These are phyloP conservation scores for Aspergillus thermomutatus DNA, from an alignment of 2,329 filamentous ascomycete genomes.

Conservation along the genomic window DNA sequence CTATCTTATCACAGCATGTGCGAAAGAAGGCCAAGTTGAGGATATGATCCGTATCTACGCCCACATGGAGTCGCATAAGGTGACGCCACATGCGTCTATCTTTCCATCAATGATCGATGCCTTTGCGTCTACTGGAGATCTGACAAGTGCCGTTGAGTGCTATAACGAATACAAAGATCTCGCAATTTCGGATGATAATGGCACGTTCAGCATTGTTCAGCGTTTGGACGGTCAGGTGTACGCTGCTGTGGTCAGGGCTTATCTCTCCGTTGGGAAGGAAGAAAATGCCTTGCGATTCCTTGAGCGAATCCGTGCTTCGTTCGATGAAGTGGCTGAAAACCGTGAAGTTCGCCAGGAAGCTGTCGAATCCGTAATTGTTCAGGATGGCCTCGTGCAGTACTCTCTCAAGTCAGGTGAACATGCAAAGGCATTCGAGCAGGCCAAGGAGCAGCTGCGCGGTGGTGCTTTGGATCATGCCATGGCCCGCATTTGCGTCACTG, in stretches of 20 bases:
- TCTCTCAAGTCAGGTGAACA: conserved; percentile 69
- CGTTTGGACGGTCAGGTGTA: conserved; percentile 83
- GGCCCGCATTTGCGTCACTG: conserved; percentile 68
- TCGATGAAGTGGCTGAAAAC: conserved; percentile 44
- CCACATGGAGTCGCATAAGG: conserved; percentile 79
- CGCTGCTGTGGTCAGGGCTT: conserved; percentile 85
- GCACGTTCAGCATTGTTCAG: conserved; percentile 63
- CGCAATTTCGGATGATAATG: conserved; percentile 79
- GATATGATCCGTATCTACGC: conserved; percentile 90
- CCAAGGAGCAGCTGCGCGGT: conserved; percentile 57
- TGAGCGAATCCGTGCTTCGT: conserved; percentile 66
- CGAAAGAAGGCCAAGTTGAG: conserved; percentile 71
- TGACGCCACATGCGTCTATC: conserved; percentile 72
- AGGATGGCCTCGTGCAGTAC: conserved; percentile 74
- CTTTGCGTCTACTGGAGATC: conserved; percentile 75
- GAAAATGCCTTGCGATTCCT: conserved; percentile 84
- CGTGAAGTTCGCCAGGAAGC: conserved; percentile 58
- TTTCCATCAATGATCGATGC: conserved; percentile 96
- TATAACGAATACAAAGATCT: conserved; percentile 92
- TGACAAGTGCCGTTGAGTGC: conserved; percentile 85
- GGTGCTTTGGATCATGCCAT: conserved; percentile 62
- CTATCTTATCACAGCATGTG: conserved; percentile 81
- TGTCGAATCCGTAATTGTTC: conserved; percentile 69
- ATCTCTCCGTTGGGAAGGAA: conserved; percentile 74
- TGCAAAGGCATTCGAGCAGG: conserved; percentile 70